Evolutionary conservation across 208 protist species (phyloP).

Genomic region (Acanthamoeba triangularis): DNA sequence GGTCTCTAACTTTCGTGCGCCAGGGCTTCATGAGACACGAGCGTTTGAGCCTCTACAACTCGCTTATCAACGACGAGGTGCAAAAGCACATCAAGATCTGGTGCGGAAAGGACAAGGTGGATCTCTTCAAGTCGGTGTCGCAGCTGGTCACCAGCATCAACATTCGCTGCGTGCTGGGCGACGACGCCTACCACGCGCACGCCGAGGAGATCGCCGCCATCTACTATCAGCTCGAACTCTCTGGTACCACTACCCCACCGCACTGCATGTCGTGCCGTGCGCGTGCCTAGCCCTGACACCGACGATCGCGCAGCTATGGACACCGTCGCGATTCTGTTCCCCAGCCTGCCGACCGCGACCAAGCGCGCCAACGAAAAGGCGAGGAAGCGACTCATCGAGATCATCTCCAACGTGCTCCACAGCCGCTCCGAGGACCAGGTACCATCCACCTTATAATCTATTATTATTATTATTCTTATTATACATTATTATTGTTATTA

Average conservation of each 20-base stretch:
- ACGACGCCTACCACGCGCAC: constrained; percentile 31
- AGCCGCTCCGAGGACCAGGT: not conserved
- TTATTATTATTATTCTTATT: too few species aligned
- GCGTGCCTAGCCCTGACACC: not conserved
- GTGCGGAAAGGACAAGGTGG: not conserved
- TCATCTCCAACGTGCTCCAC: not conserved
- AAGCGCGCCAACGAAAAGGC: constrained; percentile 9
- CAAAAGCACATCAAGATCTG: constrained; percentile 7
- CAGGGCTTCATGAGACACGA: constrained; percentile 31
- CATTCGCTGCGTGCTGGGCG: constrained; percentile 58
- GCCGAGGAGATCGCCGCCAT: constrained; percentile 28
- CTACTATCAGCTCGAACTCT: constrained; percentile 62
- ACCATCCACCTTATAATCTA: not conserved
- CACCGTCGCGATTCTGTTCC: not conserved
- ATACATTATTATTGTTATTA: too few species aligned
- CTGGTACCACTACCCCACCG: not conserved
- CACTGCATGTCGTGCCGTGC: not conserved
- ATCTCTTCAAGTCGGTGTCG: constrained; percentile 15
- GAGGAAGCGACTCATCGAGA: not conserved
- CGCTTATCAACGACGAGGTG: constrained; percentile 5
- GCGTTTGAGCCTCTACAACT: not conserved
- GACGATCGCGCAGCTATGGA: not conserved
- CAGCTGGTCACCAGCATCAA: constrained; percentile 65
- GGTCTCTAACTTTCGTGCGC: not conserved
- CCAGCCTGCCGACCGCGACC: not conserved